Percentiles rank a stretch among this genome's conserved stretches.
phyloP scores from a whole-genome alignment of 768 basidiomycete species.

The Butyriboletus loyo region DNA sequence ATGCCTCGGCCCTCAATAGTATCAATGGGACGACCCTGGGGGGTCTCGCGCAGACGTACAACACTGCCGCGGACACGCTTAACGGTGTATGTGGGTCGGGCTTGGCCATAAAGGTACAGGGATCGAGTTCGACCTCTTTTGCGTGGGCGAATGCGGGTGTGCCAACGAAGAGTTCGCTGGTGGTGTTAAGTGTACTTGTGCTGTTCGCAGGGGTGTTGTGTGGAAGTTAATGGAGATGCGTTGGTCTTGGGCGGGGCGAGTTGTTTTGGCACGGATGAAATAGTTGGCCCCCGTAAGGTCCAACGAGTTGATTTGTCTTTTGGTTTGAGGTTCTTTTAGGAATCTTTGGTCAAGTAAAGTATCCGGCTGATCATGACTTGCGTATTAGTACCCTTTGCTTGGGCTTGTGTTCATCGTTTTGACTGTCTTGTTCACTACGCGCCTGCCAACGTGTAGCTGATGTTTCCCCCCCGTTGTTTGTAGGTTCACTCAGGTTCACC shows the following conservation, averaged over 20 bases:
- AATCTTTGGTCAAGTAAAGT: background rate
- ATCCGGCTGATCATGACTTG: background rate
- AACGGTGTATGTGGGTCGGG: conserved; percentile 48
- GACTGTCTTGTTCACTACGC: background rate
- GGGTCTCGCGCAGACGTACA: conserved; percentile 49
- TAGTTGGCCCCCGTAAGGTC: background rate
- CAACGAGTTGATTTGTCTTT: background rate
- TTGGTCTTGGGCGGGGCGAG: background rate
- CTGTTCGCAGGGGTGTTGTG: conserved; percentile 9
- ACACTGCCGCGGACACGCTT: conserved; percentile 43
- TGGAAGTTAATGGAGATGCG: conserved; percentile 7
- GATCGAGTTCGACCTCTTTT: conserved; percentile 9
- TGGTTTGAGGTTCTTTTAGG: background rate
- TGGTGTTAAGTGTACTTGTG: conserved; percentile 11
- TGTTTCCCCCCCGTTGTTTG: background rate
- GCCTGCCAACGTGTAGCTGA: background rate
- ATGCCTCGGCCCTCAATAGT: conserved; percentile 43
- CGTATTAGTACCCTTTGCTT: background rate
- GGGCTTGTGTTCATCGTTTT: background rate
- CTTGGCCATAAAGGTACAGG: conserved; percentile 35
- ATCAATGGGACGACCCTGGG: conserved; percentile 30
- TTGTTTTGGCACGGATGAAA: background rate
- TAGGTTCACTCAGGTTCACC: background rate
- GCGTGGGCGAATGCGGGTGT: conserved; percentile 7
- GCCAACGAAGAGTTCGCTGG: conserved; percentile 4